Evolutionary conservation across 148 eudicot genomes (phyloP).

Genomic region (Cornus kousa): DNA sequence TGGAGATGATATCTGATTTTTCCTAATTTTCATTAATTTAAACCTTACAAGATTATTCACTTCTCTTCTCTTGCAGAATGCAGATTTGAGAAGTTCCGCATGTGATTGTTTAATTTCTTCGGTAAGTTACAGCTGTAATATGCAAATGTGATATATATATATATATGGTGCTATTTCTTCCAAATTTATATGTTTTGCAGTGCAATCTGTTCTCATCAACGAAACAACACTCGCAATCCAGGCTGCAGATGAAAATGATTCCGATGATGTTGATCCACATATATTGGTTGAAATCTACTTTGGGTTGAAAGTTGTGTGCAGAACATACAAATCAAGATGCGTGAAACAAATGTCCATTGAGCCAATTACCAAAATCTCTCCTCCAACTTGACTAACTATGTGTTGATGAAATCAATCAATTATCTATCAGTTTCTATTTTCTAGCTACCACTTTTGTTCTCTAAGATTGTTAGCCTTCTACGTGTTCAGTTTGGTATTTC

Average conservation of each 20-base stretch:
- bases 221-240: neutral
- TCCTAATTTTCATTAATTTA: too few relatives aligned
- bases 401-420: too few relatives aligned
- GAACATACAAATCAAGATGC: conserved; percentile 16
- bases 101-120: neutral
- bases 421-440: too few relatives aligned
- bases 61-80: neutral
- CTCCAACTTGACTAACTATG: too few relatives aligned
- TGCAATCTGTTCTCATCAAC: neutral
- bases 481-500: too few relatives aligned
- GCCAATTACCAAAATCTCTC: too few relatives aligned
- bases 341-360: too few relatives aligned
- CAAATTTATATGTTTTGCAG: neutral
- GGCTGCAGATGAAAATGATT: conserved; percentile 18
- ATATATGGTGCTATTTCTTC: neutral
- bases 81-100: neutral
- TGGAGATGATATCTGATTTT: too few relatives aligned
- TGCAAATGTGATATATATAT: neutral
- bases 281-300: conserved; percentile 22
- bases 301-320: conserved; percentile 18
- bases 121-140: neutral
- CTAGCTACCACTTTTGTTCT: too few relatives aligned
- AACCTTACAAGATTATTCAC: too few relatives aligned
- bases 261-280: neutral
- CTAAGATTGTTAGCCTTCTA: too few relatives aligned